phyloP scores from a whole-genome alignment of 345 rosid genomes.

The Excoecaria agallocha region DNA sequence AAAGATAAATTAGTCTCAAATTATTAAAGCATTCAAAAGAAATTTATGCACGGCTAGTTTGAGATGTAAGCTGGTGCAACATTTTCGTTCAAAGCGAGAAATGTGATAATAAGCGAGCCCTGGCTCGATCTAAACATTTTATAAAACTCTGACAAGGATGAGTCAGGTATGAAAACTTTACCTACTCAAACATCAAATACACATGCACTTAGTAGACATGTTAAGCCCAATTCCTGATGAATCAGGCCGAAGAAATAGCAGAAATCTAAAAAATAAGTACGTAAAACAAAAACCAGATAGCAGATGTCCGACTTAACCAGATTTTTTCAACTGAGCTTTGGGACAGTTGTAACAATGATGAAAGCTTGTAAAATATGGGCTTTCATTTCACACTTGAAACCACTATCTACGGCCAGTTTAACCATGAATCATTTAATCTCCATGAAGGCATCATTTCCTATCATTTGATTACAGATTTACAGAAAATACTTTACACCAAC shows the following conservation, averaged over 20 bases:
- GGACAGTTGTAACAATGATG: neutral
- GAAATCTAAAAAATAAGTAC: neutral
- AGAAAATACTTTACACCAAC: constrained; percentile 32
- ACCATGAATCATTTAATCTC: neutral
- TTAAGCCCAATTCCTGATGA: neutral
- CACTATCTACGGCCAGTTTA: neutral
- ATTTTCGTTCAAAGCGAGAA: too few relatives aligned
- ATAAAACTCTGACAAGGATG: too few relatives aligned
- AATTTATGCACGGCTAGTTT: too few relatives aligned
- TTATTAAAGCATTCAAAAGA: too few relatives aligned
- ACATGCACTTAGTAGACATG: neutral
- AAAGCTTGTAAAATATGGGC: neutral
- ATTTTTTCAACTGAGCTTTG: neutral
- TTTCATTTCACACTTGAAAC: neutral
- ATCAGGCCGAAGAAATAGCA: neutral
- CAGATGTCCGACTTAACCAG: neutral
- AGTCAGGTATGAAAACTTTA: too few relatives aligned
- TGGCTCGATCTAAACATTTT: too few relatives aligned
- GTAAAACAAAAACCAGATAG: neutral
- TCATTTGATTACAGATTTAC: constrained; percentile 24
- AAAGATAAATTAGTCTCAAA: too few relatives aligned
- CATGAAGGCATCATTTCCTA: neutral
- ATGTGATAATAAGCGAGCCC: too few relatives aligned
- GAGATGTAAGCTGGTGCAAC: too few relatives aligned
- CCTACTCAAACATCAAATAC: too few relatives aligned